Percentiles rank a stretch among this genome's conserved stretches.
phyloP scores from a whole-genome alignment of 2,329 filamentous ascomycete genomes.

The Fusarium graminum region DNA sequence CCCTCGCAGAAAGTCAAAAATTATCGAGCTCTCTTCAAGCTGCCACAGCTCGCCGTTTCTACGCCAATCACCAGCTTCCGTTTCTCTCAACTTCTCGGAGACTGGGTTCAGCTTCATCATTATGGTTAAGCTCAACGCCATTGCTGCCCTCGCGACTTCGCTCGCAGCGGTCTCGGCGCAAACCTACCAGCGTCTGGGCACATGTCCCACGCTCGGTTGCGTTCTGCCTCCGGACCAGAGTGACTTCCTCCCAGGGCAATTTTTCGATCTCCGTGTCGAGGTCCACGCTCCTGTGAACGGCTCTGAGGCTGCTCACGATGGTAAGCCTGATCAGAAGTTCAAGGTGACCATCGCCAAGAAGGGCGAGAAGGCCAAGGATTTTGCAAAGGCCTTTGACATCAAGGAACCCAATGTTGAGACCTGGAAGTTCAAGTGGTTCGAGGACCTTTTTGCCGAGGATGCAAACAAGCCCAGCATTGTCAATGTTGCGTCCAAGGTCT shows the following conservation, averaged over 20 bases:
- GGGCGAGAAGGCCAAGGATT: constrained; percentile 64
- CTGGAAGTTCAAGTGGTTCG: constrained; percentile 88
- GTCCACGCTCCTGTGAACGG: constrained; percentile 86
- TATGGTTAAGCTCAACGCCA: constrained; percentile 56
- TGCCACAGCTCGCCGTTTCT: constrained; percentile 28
- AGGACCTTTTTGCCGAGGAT: constrained; percentile 84
- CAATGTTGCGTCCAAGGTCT: constrained; percentile 84
- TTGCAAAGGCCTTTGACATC: constrained; percentile 76
- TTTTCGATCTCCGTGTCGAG: constrained; percentile 86
- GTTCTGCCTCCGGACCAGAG: constrained; percentile 74
- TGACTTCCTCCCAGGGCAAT: constrained; percentile 86
- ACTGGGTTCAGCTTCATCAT: constrained; percentile 24
- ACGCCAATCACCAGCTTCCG: constrained; percentile 18
- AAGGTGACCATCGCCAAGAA: constrained; percentile 79
- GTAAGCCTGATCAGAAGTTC: constrained; percentile 79
- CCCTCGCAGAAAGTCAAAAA: constrained; percentile 26
- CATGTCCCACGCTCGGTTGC: constrained; percentile 70
- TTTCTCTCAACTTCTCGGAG: constrained; percentile 6
- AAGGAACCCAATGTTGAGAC: constrained; percentile 79
- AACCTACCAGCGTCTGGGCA: constrained; percentile 71
- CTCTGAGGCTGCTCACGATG: constrained; percentile 78
- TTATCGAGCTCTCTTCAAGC: constrained; percentile 31
- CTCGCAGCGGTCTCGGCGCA: constrained; percentile 63
- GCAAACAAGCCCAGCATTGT: constrained; percentile 77
- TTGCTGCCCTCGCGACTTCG: constrained; percentile 53